Evolutionary conservation across 73 alveolate species (phyloP), one percentile per base, ranked within the genome.

Genomic region (Paramecium bursaria): DNA sequence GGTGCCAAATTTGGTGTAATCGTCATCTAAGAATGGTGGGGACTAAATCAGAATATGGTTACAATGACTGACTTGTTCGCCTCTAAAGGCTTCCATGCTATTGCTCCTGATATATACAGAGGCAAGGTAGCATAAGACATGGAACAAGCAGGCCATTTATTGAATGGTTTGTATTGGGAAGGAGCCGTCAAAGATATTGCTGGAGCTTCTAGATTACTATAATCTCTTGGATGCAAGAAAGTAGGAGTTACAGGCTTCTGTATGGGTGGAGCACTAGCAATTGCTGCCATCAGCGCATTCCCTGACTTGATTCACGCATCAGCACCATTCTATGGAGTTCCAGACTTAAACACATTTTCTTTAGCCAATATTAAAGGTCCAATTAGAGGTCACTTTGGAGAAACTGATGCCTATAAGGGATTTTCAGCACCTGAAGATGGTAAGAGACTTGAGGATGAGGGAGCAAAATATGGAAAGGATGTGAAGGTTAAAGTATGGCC

Each of bases 1-100:
- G 39, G 44, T 67, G 17, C 89, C 3, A 22, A 22, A n/a, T 53
- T 10, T 42, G 89, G 89, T 7, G 29, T 79, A n/a, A 79, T 79
- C 14, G 89, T 79, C 11, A 61, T 79, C 35, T 39, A 79, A 13
- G 89, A 79, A 42, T 79, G 89, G 89, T 79, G 89, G 89, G 89
- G 89, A 3, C 35, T 79, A 49, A 79, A 79, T 79, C 74, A 79
- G 33, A 33, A 49, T 6, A 79, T 79, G 55, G 75, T 61, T 14
- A 53, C 21, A 39, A 53, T 51, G 2, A 73, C 89, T 33, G 89
- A 79, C 30, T 31, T 15, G 15, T 17, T 79, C 11, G 80, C 89
- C 14, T 22, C 51, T 31, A 23, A 79, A 79, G 89, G 89, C 2
- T 79, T 79, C 25, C 17, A 79, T 53, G 73, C 52, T 46, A 39